Evolutionary conservation across 352 stramenopile genomes (phyloP).

Genomic region (Phytopythium kandeliae): DNA sequence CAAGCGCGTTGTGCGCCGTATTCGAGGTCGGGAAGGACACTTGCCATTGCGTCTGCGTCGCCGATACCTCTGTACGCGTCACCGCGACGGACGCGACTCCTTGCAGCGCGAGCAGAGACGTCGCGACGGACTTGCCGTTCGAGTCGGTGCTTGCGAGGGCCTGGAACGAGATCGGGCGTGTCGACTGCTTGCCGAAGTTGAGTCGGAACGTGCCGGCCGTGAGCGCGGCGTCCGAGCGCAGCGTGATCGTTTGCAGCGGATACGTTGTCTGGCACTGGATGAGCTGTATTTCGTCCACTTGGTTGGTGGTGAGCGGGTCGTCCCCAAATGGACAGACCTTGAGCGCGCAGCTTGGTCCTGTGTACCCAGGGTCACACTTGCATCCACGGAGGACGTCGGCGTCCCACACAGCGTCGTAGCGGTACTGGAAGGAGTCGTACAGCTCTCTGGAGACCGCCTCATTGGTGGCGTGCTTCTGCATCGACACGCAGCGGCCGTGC

Average conservation of each 20-base stretch:
- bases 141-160: conserved; percentile 40
- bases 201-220: conserved; percentile 53
- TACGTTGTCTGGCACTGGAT: conserved; percentile 55
- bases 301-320: conserved; percentile 54
- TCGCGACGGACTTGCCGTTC: conserved; percentile 41
- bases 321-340: conserved; percentile 62
- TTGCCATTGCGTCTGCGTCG: conserved; percentile 38
- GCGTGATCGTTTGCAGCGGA: conserved; percentile 42
- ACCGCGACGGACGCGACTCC: conserved; percentile 34
- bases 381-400: conserved; percentile 74
- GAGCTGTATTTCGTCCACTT: conserved; percentile 63
- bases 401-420: conserved; percentile 66
- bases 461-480: conserved; percentile 48
- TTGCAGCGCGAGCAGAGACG: conserved; percentile 31
- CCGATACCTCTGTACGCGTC: conserved; percentile 19
- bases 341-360: conserved; percentile 39
- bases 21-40: conserved; percentile 47
- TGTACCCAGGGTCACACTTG: conserved; percentile 59
- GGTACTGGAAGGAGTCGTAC: conserved; percentile 31
- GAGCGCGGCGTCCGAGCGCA: conserved; percentile 38
- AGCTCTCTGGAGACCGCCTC: conserved; percentile 43
- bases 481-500: conserved; percentile 64
- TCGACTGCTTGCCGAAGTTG: conserved; percentile 57
- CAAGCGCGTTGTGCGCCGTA: conserved; percentile 38
- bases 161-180: conserved; percentile 50